Base-by-base conservation (phyloP, 176 grass and related monocot genomes). In the Raddia guianensis region DNA sequence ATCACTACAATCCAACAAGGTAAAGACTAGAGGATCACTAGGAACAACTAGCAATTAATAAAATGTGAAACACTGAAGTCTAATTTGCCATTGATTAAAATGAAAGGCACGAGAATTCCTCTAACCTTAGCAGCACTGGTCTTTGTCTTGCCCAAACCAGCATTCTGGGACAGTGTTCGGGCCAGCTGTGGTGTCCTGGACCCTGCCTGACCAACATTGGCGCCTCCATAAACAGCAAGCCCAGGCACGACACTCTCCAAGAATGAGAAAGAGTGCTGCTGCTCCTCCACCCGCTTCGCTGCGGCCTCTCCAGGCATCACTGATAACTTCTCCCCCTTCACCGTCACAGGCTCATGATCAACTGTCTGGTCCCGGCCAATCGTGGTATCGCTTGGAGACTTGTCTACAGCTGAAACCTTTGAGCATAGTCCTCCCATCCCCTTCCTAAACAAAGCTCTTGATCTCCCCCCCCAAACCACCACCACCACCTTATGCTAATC, bases 391-490 rank as follows among this genome's bases (percentile, higher is more conserved):
- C 93, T 99, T 46, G 89, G 93, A 40, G 93, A 99, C 85, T 99
- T 99, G 86, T 95, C 89, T n/a, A 95, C 80, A 2, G 87, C 93
- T 6, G 93, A 90, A 78, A 88, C 78, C 77, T 82, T 99, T 9
- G 97, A 95, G 83, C 97, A 99, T 70, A 95, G 75, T 6, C 91
- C 90, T 50, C 97, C 97, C 93, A 95, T 95, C 73, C 70, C 66
- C 61, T 78, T 68, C 48, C 55, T 33, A 43, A 1, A 48, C 35
- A 47, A 27, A 73, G 54, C 27, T 4, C 50, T 46, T 65, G 73
- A 81, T 60, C 48, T 66, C 14, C 49, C 37, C 27, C 27, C 27
- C 27, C n/a, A n/a, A n/a, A n/a, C n/a, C 27, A 27, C 27, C 27
- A 27, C 27, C 27, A 27, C 27, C 37, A 67, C 48, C 70, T 81